phyloP scores from a whole-genome alignment of 441 rosid genomes.

The Gossypium schwendimanii region DNA sequence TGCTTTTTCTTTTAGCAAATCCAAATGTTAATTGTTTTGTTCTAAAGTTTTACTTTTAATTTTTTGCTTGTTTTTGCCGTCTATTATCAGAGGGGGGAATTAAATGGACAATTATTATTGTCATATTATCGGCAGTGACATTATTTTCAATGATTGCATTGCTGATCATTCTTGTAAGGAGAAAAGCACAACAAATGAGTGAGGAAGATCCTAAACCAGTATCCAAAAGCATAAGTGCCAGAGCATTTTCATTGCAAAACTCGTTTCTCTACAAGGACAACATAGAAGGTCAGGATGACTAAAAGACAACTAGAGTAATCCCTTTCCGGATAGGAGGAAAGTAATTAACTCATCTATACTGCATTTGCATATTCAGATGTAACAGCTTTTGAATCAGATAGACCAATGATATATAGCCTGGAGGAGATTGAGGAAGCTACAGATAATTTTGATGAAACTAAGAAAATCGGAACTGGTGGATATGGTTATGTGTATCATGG shows the following conservation, averaged over 20 bases:
- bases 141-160: slow-evolving; percentile 22
- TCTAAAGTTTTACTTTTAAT: background rate
- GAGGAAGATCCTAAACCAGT: slow-evolving; percentile 26
- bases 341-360: background rate
- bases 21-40: background rate
- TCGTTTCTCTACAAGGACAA: slow-evolving; percentile 26
- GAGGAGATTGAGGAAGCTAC: slow-evolving; percentile 55
- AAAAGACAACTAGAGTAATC: background rate
- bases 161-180: slow-evolving; percentile 21
- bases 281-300: slow-evolving; percentile 34
- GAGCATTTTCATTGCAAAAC: slow-evolving; percentile 27
- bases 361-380: slow-evolving; percentile 25
- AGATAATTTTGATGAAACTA: slow-evolving; percentile 36
- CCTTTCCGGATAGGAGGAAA: background rate
- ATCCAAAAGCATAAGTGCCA: slow-evolving; percentile 32
- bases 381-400: slow-evolving; percentile 43
- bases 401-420: slow-evolving; percentile 32
- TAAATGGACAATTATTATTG: slow-evolving; percentile 29
- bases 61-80: slow-evolving; percentile 12
- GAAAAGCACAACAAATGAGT: slow-evolving; percentile 2
- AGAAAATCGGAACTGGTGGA: slow-evolving; percentile 56
- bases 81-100: slow-evolving; percentile 16
- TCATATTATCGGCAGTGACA: slow-evolving; percentile 28
- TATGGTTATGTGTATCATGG: slow-evolving; percentile 56
- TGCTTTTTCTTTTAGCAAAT: background rate